Percentiles rank a stretch among this genome's conserved stretches.
Evolutionary conservation across 306 rosid species (phyloP).

Genomic region (Medicago lupulina): DNA sequence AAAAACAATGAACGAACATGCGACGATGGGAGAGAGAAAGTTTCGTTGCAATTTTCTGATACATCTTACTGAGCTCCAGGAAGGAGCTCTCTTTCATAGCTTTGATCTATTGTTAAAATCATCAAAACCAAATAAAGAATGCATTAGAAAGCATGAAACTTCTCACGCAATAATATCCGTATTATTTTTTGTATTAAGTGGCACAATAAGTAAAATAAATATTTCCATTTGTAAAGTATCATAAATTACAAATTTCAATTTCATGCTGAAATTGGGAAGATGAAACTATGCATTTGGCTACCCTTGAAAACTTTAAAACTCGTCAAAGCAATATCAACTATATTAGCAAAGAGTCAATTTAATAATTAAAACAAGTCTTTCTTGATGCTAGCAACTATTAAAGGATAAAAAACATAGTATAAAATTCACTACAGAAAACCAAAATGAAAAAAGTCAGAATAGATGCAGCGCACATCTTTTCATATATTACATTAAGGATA

Average conservation of each 20-base stretch:
- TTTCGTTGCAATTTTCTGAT: constrained; percentile 68
- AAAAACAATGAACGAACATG: background rate
- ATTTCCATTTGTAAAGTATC: constrained; percentile 20
- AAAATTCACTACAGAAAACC: constrained; percentile 18
- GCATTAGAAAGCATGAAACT: constrained; percentile 29
- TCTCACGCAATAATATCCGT: constrained; percentile 20
- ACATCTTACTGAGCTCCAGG: constrained; percentile 74
- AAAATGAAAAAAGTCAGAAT: constrained; percentile 11
- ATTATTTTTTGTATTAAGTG: constrained; percentile 9
- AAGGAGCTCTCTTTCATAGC: constrained; percentile 71
- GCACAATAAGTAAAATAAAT: background rate
- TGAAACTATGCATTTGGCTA: constrained; percentile 18
- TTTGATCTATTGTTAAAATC: constrained; percentile 65
- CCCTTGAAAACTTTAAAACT: constrained; percentile 21
- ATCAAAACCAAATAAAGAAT: constrained; percentile 35
- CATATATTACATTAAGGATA: background rate
- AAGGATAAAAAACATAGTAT: constrained; percentile 5
- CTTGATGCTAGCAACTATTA: constrained; percentile 25
- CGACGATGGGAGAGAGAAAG: background rate
- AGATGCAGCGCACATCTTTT: constrained; percentile 7
- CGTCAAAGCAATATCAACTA: constrained; percentile 31
- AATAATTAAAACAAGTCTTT: constrained; percentile 14
- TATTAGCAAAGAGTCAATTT: constrained; percentile 24
- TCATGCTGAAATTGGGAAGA: constrained; percentile 18
- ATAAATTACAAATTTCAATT: constrained; percentile 38